These are phyloP conservation scores for Venturiaceae sp. DNA, from an alignment of 2,329 filamentous ascomycete species.

Conservation along the genomic window DNA sequence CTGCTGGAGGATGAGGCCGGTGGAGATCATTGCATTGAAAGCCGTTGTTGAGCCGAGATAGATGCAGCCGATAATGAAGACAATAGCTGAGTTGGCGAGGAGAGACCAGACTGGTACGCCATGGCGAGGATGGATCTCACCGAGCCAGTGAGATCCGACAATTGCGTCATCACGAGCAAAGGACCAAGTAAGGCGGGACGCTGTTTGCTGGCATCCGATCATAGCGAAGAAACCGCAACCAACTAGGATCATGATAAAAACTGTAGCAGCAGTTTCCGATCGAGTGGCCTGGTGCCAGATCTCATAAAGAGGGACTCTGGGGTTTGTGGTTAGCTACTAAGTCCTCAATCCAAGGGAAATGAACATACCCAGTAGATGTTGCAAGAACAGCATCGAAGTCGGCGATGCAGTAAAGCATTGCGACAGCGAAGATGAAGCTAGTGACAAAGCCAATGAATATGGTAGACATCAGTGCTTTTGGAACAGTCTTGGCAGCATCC, in stretches of 20 bases:
- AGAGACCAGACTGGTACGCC: slow-evolving; percentile 33
- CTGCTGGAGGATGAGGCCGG: slow-evolving; percentile 47
- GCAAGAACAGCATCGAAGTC: slow-evolving; percentile 14
- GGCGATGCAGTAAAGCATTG: slow-evolving; percentile 19
- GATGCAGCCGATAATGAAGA: slow-evolving; percentile 41
- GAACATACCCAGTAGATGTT: slow-evolving; percentile 12
- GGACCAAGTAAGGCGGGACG: not conserved
- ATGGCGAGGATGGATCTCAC: slow-evolving; percentile 21
- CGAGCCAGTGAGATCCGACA: not conserved
- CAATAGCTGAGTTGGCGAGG: slow-evolving; percentile 31
- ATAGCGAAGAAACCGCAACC: slow-evolving; percentile 14
- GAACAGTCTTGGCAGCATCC: slow-evolving; percentile 17
- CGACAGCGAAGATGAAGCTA: slow-evolving; percentile 19
- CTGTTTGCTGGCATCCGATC: not conserved
- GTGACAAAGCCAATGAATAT: slow-evolving; percentile 21
- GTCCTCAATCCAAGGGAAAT: not conserved
- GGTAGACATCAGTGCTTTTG: slow-evolving; percentile 18
- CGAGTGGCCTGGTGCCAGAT: slow-evolving; percentile 26
- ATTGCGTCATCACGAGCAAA: not conserved
- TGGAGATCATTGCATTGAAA: slow-evolving; percentile 41
- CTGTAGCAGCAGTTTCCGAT: slow-evolving; percentile 18
- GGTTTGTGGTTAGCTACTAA: not conserved
- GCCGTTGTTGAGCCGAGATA: slow-evolving; percentile 38
- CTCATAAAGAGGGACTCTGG: slow-evolving; percentile 18
- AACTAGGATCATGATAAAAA: slow-evolving; percentile 21